Conservation (phyloP, 1,139 yeast genomes). For the Diutina siamensis region DNA sequence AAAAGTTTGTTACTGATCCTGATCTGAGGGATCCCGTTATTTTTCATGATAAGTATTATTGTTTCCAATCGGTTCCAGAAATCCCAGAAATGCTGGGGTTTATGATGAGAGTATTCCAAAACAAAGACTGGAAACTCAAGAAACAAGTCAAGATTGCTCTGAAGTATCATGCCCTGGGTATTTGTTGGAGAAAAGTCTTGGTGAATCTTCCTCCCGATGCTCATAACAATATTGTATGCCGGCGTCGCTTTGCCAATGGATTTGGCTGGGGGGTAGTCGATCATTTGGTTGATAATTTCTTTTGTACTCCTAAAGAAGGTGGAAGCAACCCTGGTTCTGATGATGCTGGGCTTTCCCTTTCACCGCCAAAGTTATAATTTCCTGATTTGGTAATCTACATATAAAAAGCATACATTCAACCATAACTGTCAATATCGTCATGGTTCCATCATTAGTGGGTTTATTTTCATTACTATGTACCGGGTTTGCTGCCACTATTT, state of each 20-base stretch:
- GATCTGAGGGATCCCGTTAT: constrained; percentile 41
- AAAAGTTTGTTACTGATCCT: constrained; percentile 23
- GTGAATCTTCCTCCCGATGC: constrained; percentile 19
- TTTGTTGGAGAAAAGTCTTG: constrained; percentile 18
- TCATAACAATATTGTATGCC: constrained; percentile 18
- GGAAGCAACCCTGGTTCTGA: not conserved
- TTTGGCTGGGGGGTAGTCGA: constrained; percentile 22
- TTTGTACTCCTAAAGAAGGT: constrained; percentile 5
- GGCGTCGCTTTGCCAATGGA: constrained; percentile 19
- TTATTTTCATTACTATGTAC: no score
- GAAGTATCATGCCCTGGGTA: constrained; percentile 15
- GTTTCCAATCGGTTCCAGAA: constrained; percentile 55
- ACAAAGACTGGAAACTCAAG: constrained; percentile 15
- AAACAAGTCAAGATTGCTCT: constrained; percentile 18
- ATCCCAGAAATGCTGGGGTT: not conserved
- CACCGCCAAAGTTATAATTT: not conserved
- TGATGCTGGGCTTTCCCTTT: not conserved
- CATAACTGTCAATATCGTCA: no score
- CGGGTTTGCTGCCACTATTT: not conserved
- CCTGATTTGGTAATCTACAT: no score
- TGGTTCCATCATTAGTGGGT: no score
- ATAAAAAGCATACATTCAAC: no score
- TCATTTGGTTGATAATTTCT: constrained; percentile 14
- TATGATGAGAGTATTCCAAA: not conserved
- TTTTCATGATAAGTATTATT: constrained; percentile 73